Percentiles rank a stretch among this genome's conserved stretches.
These are phyloP conservation scores for Myxozyma mucilagina DNA, from an alignment of 805 yeast genomes.

Conservation along the genomic window DNA sequence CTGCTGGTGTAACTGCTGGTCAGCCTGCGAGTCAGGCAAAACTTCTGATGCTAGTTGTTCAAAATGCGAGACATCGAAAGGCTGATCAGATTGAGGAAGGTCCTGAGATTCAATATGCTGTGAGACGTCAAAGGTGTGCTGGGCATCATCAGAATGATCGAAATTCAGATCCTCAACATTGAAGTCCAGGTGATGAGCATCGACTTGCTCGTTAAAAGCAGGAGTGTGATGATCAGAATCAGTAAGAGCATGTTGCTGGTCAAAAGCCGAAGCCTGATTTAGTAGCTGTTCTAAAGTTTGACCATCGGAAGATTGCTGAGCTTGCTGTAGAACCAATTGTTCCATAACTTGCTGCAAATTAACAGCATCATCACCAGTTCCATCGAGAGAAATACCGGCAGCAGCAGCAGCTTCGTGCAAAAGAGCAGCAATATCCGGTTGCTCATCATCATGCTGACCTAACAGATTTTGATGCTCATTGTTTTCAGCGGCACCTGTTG, in stretches of 20 bases:
- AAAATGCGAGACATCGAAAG: neutral
- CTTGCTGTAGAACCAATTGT: neutral
- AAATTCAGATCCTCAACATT: neutral
- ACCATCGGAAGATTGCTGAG: neutral
- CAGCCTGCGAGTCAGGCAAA: no score
- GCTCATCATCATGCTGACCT: neutral
- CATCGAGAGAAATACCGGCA: conserved; percentile 3
- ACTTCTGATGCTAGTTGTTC: neutral
- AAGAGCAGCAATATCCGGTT: neutral
- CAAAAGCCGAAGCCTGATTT: neutral
- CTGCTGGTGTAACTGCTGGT: no score
- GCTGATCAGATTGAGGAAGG: neutral
- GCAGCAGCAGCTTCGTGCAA: conserved; percentile 4
- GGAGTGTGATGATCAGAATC: neutral
- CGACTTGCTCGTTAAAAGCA: neutral
- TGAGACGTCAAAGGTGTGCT: neutral
- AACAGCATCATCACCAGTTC: neutral
- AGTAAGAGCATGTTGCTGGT: neutral
- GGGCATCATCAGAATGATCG: neutral
- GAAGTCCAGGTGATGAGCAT: neutral
- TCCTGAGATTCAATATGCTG: neutral
- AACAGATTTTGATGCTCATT: neutral
- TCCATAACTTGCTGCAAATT: conserved; percentile 1
- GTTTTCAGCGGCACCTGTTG: neutral
- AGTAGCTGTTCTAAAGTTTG: neutral